These are phyloP conservation scores for Symbiodinium pilosum DNA, from an alignment of 73 alveolate species.

Conservation along the genomic window DNA sequence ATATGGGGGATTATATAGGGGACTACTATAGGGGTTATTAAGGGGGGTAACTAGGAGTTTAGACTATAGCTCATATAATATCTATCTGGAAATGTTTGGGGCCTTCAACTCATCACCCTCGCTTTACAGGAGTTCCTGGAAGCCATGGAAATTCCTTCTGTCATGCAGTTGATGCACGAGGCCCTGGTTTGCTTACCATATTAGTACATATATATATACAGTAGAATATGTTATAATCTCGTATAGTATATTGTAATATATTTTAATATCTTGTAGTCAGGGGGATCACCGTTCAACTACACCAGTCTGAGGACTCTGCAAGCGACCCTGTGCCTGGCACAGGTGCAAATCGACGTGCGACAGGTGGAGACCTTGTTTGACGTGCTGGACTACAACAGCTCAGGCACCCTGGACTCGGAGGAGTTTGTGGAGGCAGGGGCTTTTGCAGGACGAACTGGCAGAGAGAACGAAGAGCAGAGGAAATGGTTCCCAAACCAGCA, in stretches of 20 bases:
- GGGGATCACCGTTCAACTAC: background rate
- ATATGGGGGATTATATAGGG: too few relatives aligned
- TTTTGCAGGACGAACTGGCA: too few relatives aligned
- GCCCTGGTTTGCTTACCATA: too few relatives aligned
- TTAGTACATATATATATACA: too few relatives aligned
- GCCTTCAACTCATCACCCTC: background rate
- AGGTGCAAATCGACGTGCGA: conserved; percentile 83
- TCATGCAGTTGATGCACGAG: conserved; percentile 87
- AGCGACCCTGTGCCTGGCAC: background rate
- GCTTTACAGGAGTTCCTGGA: conserved; percentile 29
- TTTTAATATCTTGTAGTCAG: too few relatives aligned
- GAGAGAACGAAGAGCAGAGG: too few relatives aligned
- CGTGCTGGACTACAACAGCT: conserved; percentile 57
- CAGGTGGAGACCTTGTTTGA: conserved; percentile 82
- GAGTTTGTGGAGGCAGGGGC: conserved; percentile 68
- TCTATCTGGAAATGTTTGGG: background rate
- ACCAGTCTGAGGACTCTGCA: background rate
- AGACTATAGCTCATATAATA: too few relatives aligned
- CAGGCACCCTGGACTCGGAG: conserved; percentile 32
- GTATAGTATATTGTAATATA: too few relatives aligned
- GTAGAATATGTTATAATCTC: too few relatives aligned
- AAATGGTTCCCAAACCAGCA: too few relatives aligned
- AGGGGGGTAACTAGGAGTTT: too few relatives aligned
- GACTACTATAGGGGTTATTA: too few relatives aligned
- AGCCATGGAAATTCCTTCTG: conserved; percentile 64